Evolutionary conservation across 352 stramenopile species (phyloP), one percentile per base, ranked within the genome.

Genomic region (Phytophthora colocasiae): DNA sequence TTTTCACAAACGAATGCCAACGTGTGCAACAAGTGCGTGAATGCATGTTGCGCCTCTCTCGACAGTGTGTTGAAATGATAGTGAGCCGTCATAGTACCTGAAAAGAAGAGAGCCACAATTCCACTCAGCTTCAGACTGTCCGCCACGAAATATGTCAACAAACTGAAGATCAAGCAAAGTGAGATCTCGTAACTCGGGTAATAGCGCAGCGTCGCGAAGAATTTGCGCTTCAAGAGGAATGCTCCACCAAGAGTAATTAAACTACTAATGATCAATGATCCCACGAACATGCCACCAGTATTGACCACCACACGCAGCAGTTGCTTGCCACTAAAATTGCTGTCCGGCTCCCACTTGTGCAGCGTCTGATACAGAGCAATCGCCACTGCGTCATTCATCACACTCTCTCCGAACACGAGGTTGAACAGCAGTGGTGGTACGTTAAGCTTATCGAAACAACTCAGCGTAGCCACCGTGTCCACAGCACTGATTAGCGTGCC

Each of bases 91-190:
- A 96, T 92, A 3, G 87, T 94, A 19, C 87, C 96, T 7, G 91
- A 97, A 62, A 98, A 98, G 47, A 98, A 93, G 14, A 98, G 89
- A 29, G 92, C 88, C 27, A 98, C 94, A 69, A 98, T 98, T 17
- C 96, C 95, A 58, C 86, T 96, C 24, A 97, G 68, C 51, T 93
- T 69, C 8, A 95, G 64, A 46, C 73, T 87, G 55, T 95, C 85
- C 10, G 83, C 83, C 19, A 93, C 78, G 39, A 96, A 93, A 69
- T 94, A 93, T 56, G 88, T 92, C 40, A 96, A 73, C 66, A 96
- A 63, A 44, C 85, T 94, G 63, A 94, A 93, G 60, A 96, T 96
- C 41, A 93, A 66, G 53, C 85, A 93, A 11, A 95, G 75, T 52
- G 85, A 92, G 66, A 95, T 95, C 71, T 95, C 87, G 71, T 95